These are phyloP conservation scores for Plasmodium sp. DNA, from an alignment of 169 alveolate species.

Conservation along the genomic window DNA sequence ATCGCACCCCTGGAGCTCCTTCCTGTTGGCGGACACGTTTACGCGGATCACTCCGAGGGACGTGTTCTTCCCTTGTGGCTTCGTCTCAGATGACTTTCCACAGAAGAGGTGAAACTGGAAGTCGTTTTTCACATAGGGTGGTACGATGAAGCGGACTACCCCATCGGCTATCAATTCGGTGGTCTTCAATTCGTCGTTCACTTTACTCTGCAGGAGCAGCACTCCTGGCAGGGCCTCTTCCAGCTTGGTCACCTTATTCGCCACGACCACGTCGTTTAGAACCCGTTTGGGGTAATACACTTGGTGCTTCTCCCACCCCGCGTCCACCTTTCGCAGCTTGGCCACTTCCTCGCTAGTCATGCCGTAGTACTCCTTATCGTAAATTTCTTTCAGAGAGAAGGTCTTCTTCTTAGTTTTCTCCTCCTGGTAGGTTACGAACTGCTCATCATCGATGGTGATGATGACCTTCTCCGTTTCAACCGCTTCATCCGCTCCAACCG, in stretches of 20 bases:
- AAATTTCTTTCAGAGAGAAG: conserved; percentile 41
- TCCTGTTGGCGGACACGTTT: conserved; percentile 37
- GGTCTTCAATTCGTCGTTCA: neutral
- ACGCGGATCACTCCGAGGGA: conserved; percentile 30
- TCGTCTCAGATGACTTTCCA: conserved; percentile 9
- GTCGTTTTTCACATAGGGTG: conserved; percentile 47
- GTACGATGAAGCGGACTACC: conserved; percentile 6
- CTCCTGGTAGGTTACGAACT: conserved; percentile 16
- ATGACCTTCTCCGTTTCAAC: neutral
- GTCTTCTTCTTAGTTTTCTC: conserved; percentile 10
- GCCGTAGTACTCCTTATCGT: neutral
- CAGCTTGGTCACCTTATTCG: conserved; percentile 20
- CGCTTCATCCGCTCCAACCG: neutral
- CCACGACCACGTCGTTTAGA: conserved; percentile 11
- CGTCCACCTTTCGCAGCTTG: neutral
- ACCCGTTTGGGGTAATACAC: conserved; percentile 41
- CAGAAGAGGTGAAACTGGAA: conserved; percentile 40
- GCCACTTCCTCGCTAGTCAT: conserved; percentile 4
- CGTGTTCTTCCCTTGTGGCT: conserved; percentile 12
- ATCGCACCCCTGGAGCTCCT: conserved; percentile 32
- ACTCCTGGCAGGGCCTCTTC: conserved; percentile 14
- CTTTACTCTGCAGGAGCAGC: neutral
- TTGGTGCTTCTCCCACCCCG: conserved; percentile 20
- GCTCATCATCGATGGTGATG: neutral
- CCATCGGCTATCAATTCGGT: conserved; percentile 30